phyloP scores from a whole-genome alignment of 305 asterid species.

The Solanum aculeatissimum region DNA sequence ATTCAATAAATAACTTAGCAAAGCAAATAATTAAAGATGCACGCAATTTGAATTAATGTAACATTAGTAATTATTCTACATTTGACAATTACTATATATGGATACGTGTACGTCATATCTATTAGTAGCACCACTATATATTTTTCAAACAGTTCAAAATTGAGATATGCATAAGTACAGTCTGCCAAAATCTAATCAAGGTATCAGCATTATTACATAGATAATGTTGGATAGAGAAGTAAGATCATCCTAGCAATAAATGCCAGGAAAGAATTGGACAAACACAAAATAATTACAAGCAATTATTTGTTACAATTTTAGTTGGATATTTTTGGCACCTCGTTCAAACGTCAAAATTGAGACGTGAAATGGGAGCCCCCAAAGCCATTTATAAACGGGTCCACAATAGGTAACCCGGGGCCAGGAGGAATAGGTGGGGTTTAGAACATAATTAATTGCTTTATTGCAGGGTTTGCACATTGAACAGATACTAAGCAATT shows the following conservation, averaged over 20 bases:
- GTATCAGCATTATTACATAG: not conserved
- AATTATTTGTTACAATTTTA: not conserved
- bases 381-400: no score
- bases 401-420: no score
- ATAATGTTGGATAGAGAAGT: not conserved
- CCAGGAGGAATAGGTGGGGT: no score
- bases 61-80: no score
- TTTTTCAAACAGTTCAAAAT: not conserved
- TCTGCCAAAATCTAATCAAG: not conserved
- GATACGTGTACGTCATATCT: not conserved
- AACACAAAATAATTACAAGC: not conserved
- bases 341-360: not conserved
- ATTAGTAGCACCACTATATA: not conserved
- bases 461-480: no score
- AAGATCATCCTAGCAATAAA: not conserved
- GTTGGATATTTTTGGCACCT: not conserved
- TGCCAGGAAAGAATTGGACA: not conserved
- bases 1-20: not conserved
- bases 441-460: no score
- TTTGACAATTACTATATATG: not conserved
- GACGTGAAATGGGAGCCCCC: not conserved
- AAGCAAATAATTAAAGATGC: not conserved
- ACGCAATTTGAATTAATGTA: not conserved
- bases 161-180: not conserved
- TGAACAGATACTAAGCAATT: no score